Evolutionary conservation across 1,139 yeast species (phyloP).

Genomic region (Entelexis paramagnoliae): DNA sequence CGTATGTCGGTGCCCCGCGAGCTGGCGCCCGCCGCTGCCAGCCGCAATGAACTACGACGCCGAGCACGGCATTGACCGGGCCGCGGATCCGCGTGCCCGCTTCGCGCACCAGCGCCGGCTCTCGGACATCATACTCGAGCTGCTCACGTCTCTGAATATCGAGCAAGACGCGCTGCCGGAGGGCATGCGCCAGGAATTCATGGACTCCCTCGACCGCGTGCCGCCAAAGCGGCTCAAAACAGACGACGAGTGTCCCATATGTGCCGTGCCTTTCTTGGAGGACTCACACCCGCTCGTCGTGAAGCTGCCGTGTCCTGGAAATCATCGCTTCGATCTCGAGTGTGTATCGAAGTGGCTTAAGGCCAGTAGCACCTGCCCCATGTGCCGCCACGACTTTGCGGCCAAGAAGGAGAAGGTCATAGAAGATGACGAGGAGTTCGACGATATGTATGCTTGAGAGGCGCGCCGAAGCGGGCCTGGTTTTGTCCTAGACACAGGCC

Average conservation of each 20-base stretch:
- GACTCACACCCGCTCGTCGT: slow-evolving; percentile 77
- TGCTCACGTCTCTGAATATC: not conserved
- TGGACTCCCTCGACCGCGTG: slow-evolving; percentile 70
- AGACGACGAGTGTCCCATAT: slow-evolving; percentile 71
- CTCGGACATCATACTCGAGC: slow-evolving; percentile 7
- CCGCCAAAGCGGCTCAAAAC: slow-evolving; percentile 40
- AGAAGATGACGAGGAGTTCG: slow-evolving; percentile 48
- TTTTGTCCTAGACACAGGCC: too few relatives aligned
- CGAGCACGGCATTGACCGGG: slow-evolving; percentile 7
- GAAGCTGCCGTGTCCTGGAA: slow-evolving; percentile 58
- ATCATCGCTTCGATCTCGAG: slow-evolving; percentile 75
- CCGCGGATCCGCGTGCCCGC: not conserved
- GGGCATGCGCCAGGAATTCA: slow-evolving; percentile 40
- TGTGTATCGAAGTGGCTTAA: slow-evolving; percentile 87
- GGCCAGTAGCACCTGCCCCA: slow-evolving; percentile 72
- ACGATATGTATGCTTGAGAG: slow-evolving; percentile 62
- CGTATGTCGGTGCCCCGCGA: not conserved
- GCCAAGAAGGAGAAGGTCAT: slow-evolving; percentile 39
- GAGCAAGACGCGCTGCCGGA: slow-evolving; percentile 6
- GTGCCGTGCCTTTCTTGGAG: slow-evolving; percentile 60
- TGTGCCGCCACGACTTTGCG: slow-evolving; percentile 67
- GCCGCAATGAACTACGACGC: slow-evolving; percentile 3
- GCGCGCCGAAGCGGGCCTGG: too few relatives aligned
- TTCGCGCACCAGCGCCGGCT: slow-evolving; percentile 1
- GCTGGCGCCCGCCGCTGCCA: not conserved